Conservation (phyloP, 1,284 basidiomycete species). For the Puccinia hordei region DNA sequence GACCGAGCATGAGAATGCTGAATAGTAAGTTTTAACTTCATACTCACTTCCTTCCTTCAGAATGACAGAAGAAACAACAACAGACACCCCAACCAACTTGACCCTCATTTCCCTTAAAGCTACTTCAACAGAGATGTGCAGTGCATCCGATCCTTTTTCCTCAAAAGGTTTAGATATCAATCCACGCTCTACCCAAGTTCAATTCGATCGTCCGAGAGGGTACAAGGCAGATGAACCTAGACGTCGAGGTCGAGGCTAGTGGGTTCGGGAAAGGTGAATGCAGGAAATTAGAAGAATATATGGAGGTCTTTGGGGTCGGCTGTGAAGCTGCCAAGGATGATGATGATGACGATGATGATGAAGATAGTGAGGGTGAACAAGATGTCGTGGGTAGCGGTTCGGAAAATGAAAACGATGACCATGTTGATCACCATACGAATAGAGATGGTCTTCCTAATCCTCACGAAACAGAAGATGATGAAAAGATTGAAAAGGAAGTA, state of each 20-base stretch:
- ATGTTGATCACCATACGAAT: conserved; percentile 26
- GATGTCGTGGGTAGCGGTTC: conserved; percentile 21
- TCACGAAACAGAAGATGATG: background rate
- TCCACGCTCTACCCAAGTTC: conserved; percentile 81
- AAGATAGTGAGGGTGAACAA: conserved; percentile 52
- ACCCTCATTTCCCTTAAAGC: conserved; percentile 63
- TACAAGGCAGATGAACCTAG: conserved; percentile 67
- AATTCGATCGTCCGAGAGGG: conserved; percentile 54
- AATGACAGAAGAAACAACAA: background rate
- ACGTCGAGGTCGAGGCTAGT: conserved; percentile 86
- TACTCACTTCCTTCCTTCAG: conserved; percentile 45
- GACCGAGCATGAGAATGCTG: conserved; percentile 93
- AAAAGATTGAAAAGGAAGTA: background rate
- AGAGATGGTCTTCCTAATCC: conserved; percentile 21
- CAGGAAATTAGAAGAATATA: conserved; percentile 72
- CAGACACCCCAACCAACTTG: background rate
- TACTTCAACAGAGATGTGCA: conserved; percentile 98
- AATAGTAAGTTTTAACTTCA: conserved; percentile 70
- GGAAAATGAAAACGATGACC: conserved; percentile 31
- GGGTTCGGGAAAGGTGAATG: conserved; percentile 83
- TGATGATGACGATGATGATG: conserved; percentile 58
- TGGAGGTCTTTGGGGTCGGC: conserved; percentile 57
- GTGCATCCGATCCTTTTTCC: conserved; percentile 92
- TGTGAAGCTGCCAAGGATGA: conserved; percentile 60
- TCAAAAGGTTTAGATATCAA: conserved; percentile 86